Evolutionary conservation across 2,329 filamentous ascomycete species (phyloP).

Genomic region (Aspergillus chevalieri): DNA sequence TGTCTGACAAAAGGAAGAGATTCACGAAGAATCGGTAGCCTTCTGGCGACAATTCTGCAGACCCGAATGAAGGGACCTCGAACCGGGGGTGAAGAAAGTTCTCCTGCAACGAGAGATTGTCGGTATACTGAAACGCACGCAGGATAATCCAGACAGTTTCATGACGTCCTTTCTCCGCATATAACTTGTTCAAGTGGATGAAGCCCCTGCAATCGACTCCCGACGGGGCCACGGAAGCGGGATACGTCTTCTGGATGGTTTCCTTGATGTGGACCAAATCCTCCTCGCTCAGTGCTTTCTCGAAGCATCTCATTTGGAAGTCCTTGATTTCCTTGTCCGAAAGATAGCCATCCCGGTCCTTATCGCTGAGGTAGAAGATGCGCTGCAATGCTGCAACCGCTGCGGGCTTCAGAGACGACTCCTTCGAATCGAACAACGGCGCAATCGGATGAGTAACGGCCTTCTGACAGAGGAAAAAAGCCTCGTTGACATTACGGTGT

Average conservation of each 20-base stretch:
- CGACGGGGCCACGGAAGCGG: slow-evolving; percentile 55
- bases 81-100: slow-evolving; percentile 88
- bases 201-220: slow-evolving; percentile 83
- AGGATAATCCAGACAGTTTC: slow-evolving; percentile 98
- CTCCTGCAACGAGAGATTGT: slow-evolving; percentile 86
- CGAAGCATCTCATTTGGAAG: slow-evolving; percentile 88
- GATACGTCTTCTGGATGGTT: slow-evolving; percentile 66
- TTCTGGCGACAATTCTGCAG: slow-evolving; percentile 85
- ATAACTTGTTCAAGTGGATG: slow-evolving; percentile 86
- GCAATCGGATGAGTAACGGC: slow-evolving; percentile 96
- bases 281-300: slow-evolving; percentile 71
- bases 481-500: slow-evolving; percentile 89
- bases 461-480: slow-evolving; percentile 97
- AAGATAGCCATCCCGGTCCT: slow-evolving; percentile 88
- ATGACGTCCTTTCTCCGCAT: slow-evolving; percentile 93
- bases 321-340: slow-evolving; percentile 85
- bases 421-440: slow-evolving; percentile 93
- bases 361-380: slow-evolving; percentile 94
- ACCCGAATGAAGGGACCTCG: slow-evolving; percentile 86
- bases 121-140: slow-evolving; percentile 90
- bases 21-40: slow-evolving; percentile 98
- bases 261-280: slow-evolving; percentile 89
- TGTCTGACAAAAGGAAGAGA: slow-evolving; percentile 88
- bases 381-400: slow-evolving; percentile 79
- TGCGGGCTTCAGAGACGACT: slow-evolving; percentile 77